Evolutionary conservation across 139 green algal species (phyloP).

Genomic region (Diplosphaera chodatii): DNA sequence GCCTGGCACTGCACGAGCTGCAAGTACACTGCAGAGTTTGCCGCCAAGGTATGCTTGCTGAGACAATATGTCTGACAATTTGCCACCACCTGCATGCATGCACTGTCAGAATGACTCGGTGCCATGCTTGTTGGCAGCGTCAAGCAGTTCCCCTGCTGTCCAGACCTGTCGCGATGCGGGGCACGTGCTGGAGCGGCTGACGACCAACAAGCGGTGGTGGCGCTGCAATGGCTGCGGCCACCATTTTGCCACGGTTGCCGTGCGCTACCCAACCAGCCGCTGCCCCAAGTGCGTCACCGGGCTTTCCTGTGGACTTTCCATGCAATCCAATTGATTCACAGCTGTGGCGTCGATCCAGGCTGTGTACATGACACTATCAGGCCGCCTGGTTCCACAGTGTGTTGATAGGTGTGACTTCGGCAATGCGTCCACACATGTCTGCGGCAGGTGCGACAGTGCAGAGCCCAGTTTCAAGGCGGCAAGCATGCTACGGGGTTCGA

Average conservation of each 20-base stretch:
- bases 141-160: no score
- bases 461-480: constrained; percentile 17
- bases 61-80: no score
- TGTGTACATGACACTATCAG: no score
- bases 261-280: constrained; percentile 21
- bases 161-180: constrained; percentile 1
- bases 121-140: no score
- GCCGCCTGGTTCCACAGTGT: no score
- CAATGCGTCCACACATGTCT: neutral
- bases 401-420: no score
- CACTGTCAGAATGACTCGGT: no score
- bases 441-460: constrained; percentile 16
- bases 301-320: neutral
- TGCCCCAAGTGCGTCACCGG: constrained; percentile 33
- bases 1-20: constrained; percentile 42
- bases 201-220: constrained; percentile 44
- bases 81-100: no score
- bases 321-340: no score
- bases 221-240: constrained; percentile 32
- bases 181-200: constrained; percentile 8
- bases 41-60: constrained; percentile 11
- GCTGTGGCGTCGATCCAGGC: no score
- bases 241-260: constrained; percentile 34
- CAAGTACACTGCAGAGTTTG: constrained; percentile 21
- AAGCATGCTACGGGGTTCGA: constrained; percentile 15